phyloP scores from a whole-genome alignment of 2,329 filamentous ascomycete species.

The Phialophora tarda region DNA sequence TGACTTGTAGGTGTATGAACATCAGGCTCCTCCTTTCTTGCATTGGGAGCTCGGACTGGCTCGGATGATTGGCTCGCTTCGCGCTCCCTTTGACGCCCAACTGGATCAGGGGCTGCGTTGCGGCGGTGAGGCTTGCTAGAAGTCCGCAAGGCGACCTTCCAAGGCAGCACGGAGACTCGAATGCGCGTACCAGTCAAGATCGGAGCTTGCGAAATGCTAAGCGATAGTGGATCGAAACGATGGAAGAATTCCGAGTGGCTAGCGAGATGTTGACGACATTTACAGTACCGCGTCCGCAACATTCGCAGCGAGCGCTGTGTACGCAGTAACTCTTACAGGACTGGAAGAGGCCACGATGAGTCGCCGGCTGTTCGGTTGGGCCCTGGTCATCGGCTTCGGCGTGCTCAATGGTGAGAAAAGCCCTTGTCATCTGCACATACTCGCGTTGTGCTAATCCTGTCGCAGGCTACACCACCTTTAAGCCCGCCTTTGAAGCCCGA shows the following conservation, averaged over 20 bases:
- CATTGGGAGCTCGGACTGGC: too few relatives aligned
- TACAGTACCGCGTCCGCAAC: neutral
- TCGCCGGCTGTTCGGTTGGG: constrained; percentile 47
- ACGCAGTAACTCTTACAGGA: neutral
- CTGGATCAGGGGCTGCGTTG: too few relatives aligned
- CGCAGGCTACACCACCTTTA: constrained; percentile 52
- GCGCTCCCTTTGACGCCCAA: too few relatives aligned
- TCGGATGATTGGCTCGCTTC: too few relatives aligned
- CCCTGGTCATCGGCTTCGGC: constrained; percentile 49
- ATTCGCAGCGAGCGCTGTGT: neutral
- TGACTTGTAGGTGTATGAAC: too few relatives aligned
- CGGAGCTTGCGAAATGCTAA: too few relatives aligned
- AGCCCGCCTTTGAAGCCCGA: constrained; percentile 49
- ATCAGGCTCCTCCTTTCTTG: too few relatives aligned
- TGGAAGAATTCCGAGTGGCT: neutral
- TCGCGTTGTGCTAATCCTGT: constrained; percentile 27
- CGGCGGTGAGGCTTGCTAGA: too few relatives aligned
- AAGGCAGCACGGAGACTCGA: too few relatives aligned
- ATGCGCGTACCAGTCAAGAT: too few relatives aligned
- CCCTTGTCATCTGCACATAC: neutral
- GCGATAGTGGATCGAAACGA: neutral
- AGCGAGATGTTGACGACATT: neutral
- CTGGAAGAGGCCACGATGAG: constrained; percentile 41
- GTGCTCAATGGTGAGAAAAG: constrained; percentile 46
- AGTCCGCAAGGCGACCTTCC: too few relatives aligned